Evolutionary conservation across 2,329 filamentous ascomycete genomes (phyloP).

Genomic region (Plenodomus lindquistii): DNA sequence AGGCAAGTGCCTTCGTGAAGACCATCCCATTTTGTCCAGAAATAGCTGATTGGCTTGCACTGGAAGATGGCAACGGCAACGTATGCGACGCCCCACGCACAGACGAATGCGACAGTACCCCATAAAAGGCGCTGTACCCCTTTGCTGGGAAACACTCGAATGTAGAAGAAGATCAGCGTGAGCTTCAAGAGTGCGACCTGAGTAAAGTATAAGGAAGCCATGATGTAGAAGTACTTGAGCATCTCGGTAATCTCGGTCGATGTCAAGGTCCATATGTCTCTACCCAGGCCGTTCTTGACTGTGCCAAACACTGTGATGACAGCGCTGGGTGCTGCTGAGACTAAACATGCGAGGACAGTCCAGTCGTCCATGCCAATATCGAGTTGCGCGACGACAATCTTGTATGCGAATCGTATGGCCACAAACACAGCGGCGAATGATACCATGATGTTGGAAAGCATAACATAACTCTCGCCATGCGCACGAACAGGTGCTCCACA

Average conservation of each 20-base stretch:
- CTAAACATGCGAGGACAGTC: constrained; percentile 27
- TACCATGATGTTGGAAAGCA: constrained; percentile 40
- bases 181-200: constrained; percentile 34
- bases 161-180: constrained; percentile 36
- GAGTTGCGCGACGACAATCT: constrained; percentile 37
- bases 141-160: constrained; percentile 36
- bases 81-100: constrained; percentile 29
- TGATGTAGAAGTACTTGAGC: constrained; percentile 40
- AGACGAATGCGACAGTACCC: constrained; percentile 30
- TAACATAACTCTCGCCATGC: constrained; percentile 37
- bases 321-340: constrained; percentile 29
- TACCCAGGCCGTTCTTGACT: constrained; percentile 50
- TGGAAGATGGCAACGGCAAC: constrained; percentile 35
- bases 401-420: constrained; percentile 43
- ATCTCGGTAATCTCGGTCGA: constrained; percentile 51
- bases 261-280: constrained; percentile 57
- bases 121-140: constrained; percentile 25
- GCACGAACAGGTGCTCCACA: constrained; percentile 48
- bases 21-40: constrained; percentile 41
- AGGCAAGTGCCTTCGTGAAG: constrained; percentile 38
- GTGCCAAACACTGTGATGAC: constrained; percentile 31
- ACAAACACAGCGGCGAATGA: constrained; percentile 42
- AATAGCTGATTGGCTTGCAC: constrained; percentile 41
- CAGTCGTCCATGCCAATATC: constrained; percentile 48
- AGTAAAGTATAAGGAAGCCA: constrained; percentile 42